phyloP scores from a whole-genome alignment of 352 stramenopile genomes.

The Halophytophthora batemanensis region DNA sequence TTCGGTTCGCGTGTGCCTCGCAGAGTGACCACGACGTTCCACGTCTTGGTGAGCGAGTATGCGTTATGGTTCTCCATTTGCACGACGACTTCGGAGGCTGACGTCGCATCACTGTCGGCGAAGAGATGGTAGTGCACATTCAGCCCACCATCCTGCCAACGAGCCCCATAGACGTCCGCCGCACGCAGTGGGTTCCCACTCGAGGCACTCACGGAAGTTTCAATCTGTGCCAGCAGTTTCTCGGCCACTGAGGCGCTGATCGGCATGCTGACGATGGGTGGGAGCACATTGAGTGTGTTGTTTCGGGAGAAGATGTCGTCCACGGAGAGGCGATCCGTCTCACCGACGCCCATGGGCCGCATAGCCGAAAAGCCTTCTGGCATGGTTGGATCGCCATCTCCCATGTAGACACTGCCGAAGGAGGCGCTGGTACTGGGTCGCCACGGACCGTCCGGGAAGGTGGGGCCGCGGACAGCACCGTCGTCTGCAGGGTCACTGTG shows the following conservation, averaged over 20 bases:
- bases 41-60: constrained; percentile 69
- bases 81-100: constrained; percentile 22
- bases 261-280: constrained; percentile 68
- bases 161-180: constrained; percentile 37
- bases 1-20: constrained; percentile 68
- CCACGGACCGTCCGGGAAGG: constrained; percentile 70
- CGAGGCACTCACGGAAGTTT: constrained; percentile 11
- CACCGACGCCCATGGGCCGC: constrained; percentile 16
- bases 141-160: constrained; percentile 33
- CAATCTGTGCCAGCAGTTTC: constrained; percentile 32
- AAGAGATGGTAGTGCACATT: constrained; percentile 25
- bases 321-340: constrained; percentile 68
- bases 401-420: constrained; percentile 83
- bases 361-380: constrained; percentile 62
- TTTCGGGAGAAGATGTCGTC: constrained; percentile 76
- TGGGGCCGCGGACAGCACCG: constrained; percentile 42
- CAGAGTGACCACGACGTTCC: constrained; percentile 77
- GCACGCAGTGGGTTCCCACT: constrained; percentile 25
- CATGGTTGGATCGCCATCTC: constrained; percentile 77
- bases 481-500: constrained; percentile 70
- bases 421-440: constrained; percentile 44
- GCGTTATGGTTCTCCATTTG: constrained; percentile 65
- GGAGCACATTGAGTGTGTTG: constrained; percentile 83
- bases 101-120: constrained; percentile 23
- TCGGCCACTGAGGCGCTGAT: constrained; percentile 61